Evolutionary conservation across 495 filamentous ascomycete genomes (phyloP).

Genomic region (Hypomontagnella monticulosa): DNA sequence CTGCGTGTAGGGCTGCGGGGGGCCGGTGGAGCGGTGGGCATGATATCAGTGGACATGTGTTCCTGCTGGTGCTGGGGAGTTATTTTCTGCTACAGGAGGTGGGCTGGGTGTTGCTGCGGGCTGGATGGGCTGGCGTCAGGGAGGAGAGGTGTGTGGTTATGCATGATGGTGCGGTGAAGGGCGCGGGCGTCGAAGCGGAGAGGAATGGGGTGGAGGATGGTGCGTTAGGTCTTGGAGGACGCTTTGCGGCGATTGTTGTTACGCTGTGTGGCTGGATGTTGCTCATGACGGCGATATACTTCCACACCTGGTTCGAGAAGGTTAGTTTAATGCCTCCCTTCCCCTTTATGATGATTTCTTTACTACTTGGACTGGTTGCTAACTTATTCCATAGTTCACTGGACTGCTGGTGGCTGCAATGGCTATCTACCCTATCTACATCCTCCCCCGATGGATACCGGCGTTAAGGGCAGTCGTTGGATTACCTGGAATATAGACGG

Average conservation of each 20-base stretch:
- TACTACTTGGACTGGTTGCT: not conserved
- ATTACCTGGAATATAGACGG: conserved; percentile 70
- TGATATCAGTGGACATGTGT: conserved; percentile 95
- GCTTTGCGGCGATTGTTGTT: conserved; percentile 61
- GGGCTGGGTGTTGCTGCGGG: conserved; percentile 64
- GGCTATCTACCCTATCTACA: conserved; percentile 77
- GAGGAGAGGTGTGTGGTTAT: conserved; percentile 70
- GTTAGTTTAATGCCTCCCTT: conserved; percentile 54
- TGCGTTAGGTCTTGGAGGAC: conserved; percentile 55
- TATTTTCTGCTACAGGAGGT: conserved; percentile 82
- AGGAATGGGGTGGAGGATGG: conserved; percentile 34
- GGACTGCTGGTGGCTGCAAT: conserved; percentile 75
- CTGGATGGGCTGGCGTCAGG: conserved; percentile 38
- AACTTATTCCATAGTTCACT: conserved; percentile 64
- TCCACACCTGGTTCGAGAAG: conserved; percentile 99
- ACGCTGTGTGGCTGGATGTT: conserved; percentile 90
- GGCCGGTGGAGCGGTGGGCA: conserved; percentile 89
- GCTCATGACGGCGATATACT: conserved; percentile 96
- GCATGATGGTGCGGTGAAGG: conserved; percentile 66
- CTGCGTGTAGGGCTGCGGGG: conserved; percentile 83
- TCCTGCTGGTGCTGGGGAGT: conserved; percentile 85
- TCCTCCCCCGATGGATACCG: conserved; percentile 74
- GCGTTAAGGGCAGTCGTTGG: conserved; percentile 73
- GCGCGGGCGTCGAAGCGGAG: conserved; percentile 53
- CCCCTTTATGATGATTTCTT: not conserved